phyloP scores from a whole-genome alignment of 257 asterid genomes.

The Haberlea rhodopensis region DNA sequence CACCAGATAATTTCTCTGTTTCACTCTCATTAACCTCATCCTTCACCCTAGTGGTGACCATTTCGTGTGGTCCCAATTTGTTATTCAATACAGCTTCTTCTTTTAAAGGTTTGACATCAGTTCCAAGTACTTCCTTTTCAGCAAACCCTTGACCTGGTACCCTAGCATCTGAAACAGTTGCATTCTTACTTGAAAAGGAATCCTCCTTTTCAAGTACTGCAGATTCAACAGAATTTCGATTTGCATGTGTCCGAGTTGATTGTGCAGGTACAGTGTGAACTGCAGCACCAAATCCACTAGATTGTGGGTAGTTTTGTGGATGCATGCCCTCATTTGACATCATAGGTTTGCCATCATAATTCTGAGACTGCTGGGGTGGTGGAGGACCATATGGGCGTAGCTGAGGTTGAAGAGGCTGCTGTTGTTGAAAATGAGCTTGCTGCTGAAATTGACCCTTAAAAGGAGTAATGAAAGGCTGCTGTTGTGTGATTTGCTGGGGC shows the following conservation, averaged over 20 bases:
- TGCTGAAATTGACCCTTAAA: slow-evolving; percentile 51
- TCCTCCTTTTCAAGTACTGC: slow-evolving; percentile 37
- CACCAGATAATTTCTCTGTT: slow-evolving; percentile 40
- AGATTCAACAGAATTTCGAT: slow-evolving; percentile 39
- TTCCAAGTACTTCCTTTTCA: slow-evolving; percentile 38
- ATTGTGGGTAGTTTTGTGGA: slow-evolving; percentile 37
- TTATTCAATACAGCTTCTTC: slow-evolving; percentile 6
- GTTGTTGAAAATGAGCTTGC: slow-evolving; percentile 47
- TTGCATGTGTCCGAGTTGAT: slow-evolving; percentile 36
- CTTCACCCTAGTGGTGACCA: slow-evolving; percentile 18
- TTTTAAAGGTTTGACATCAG: slow-evolving; percentile 38
- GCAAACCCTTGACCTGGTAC: slow-evolving; percentile 35
- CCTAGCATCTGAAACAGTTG: slow-evolving; percentile 33
- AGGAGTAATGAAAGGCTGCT: slow-evolving; percentile 47
- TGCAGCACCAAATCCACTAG: slow-evolving; percentile 46
- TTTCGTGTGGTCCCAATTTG: slow-evolving; percentile 22
- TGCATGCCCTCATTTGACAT: slow-evolving; percentile 50
- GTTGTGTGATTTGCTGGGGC: slow-evolving; percentile 60
- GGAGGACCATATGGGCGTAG: slow-evolving; percentile 56
- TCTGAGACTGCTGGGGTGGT: slow-evolving; percentile 53
- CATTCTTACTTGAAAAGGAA: slow-evolving; percentile 24
- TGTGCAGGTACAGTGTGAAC: slow-evolving; percentile 45
- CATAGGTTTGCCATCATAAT: slow-evolving; percentile 47
- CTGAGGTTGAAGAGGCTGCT: slow-evolving; percentile 54
- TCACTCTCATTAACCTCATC: slow-evolving; percentile 38